These are phyloP conservation scores for Fusarium brachygibbosum DNA, from an alignment of 2,329 filamentous ascomycete species.

Conservation along the genomic window DNA sequence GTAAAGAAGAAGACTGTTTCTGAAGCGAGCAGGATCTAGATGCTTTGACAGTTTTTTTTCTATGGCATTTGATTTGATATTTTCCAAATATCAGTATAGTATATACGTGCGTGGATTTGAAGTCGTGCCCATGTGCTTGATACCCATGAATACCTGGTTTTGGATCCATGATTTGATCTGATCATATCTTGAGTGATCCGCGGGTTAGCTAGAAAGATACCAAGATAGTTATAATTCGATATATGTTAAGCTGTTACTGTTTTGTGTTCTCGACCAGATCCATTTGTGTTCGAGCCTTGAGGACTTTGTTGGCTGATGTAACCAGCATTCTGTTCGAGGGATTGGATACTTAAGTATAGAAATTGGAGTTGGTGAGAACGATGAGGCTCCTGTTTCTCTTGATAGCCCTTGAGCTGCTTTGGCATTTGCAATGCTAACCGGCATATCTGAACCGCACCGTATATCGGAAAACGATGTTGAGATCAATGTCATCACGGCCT, in stretches of 20 bases:
- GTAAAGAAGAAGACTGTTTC: slow-evolving; percentile 27
- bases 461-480: too few relatives aligned
- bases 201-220: slow-evolving; percentile 17
- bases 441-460: too few relatives aligned
- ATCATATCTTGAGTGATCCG: background rate
- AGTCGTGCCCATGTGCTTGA: slow-evolving; percentile 31
- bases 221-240: slow-evolving; percentile 28
- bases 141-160: slow-evolving; percentile 20
- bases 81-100: slow-evolving; percentile 19
- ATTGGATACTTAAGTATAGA: too few relatives aligned
- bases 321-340: too few relatives aligned
- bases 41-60: slow-evolving; percentile 29
- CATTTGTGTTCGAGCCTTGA: background rate
- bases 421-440: background rate
- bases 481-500: background rate
- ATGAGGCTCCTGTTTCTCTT: too few relatives aligned
- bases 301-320: background rate
- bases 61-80: slow-evolving; percentile 13
- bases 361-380: too few relatives aligned
- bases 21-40: slow-evolving; percentile 7
- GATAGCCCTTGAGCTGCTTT: background rate
- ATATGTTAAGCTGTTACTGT: slow-evolving; percentile 13
- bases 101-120: slow-evolving; percentile 23
- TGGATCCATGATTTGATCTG: background rate
- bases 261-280: background rate